Conservation (phyloP, 2,329 filamentous ascomycete species). For the Malbranchea cinnamomea region DNA sequence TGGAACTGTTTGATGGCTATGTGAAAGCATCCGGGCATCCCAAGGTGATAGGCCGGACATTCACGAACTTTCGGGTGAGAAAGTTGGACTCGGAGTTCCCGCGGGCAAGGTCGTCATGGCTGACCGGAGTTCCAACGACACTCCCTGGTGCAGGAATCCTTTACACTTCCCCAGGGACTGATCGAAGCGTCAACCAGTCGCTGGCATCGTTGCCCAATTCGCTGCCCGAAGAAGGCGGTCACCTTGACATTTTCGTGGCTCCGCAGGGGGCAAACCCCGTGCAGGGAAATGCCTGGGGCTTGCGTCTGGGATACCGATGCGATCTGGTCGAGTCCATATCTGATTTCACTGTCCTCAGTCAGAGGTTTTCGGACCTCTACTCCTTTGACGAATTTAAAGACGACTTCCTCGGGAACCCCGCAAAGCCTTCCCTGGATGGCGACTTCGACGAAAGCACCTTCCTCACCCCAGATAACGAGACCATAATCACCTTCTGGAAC, state of each 20-base stretch:
- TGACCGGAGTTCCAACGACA: conserved; percentile 1
- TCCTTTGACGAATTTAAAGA: background rate
- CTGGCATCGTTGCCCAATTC: conserved; percentile 4
- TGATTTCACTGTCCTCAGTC: conserved; percentile 8
- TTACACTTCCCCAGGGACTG: conserved; percentile 7
- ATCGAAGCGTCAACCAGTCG: conserved; percentile 2
- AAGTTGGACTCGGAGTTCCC: background rate
- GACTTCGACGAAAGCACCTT: conserved; percentile 1
- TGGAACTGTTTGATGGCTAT: conserved; percentile 9
- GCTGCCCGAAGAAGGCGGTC: conserved; percentile 2
- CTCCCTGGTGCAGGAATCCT: conserved; percentile 7
- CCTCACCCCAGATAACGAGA: conserved; percentile 3
- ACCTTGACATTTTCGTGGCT: conserved; percentile 6
- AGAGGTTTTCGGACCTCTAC: background rate
- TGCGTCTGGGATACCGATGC: conserved; percentile 8
- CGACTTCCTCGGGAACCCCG: background rate
- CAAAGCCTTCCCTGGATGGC: background rate
- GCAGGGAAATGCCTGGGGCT: conserved; percentile 6
- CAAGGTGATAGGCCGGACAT: conserved; percentile 4
- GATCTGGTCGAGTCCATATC: conserved; percentile 5
- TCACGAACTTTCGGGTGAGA: conserved; percentile 1
- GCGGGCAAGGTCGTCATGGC: conserved; percentile 2
- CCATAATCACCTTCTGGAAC: conserved; percentile 5
- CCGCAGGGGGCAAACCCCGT: conserved; percentile 7
- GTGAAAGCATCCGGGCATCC: conserved; percentile 5